phyloP scores from a whole-genome alignment of 768 basidiomycete genomes.

The Dendrothele bispora region DNA sequence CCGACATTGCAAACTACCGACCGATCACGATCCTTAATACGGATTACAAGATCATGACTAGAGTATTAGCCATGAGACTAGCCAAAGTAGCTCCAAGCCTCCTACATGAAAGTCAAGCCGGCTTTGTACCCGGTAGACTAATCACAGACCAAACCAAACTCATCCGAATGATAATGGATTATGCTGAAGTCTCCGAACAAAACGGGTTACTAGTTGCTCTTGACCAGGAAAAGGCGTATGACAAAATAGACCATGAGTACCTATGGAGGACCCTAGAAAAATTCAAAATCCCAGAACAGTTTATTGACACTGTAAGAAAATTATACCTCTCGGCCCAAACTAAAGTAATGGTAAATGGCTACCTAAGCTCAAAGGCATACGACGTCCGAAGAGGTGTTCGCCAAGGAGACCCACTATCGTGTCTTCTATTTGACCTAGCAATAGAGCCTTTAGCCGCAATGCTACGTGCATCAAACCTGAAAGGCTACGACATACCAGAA shows the following conservation, averaged over 20 bases:
- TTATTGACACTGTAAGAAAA: slow-evolving; percentile 12
- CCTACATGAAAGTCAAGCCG: slow-evolving; percentile 26
- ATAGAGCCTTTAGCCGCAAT: slow-evolving; percentile 18
- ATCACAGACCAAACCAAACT: slow-evolving; percentile 26
- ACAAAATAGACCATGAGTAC: slow-evolving; percentile 13
- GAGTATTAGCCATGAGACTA: slow-evolving; percentile 15
- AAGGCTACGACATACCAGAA: slow-evolving; percentile 18
- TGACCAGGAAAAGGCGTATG: slow-evolving; percentile 14
- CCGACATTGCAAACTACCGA: slow-evolving; percentile 15
- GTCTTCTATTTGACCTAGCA: slow-evolving; percentile 27
- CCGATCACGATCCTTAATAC: slow-evolving; percentile 20
- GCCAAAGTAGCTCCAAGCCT: slow-evolving; percentile 5
- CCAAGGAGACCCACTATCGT: slow-evolving; percentile 29
- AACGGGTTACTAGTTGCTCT: slow-evolving; percentile 9
- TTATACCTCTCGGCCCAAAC: slow-evolving; percentile 20
- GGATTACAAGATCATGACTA: slow-evolving; percentile 31
- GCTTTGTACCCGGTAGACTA: slow-evolving; percentile 20
- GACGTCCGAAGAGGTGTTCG: slow-evolving; percentile 21
- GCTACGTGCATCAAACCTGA: slow-evolving; percentile 14
- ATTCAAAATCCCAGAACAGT: slow-evolving; percentile 1
- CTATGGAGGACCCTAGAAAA: slow-evolving; percentile 2
- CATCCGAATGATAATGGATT: slow-evolving; percentile 10
- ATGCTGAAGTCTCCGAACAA: slow-evolving; percentile 10
- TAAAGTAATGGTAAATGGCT: slow-evolving; percentile 23
- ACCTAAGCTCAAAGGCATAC: slow-evolving; percentile 11